Conservation (phyloP, 345 rosid genomes). For the Hibiscus syriacus region DNA sequence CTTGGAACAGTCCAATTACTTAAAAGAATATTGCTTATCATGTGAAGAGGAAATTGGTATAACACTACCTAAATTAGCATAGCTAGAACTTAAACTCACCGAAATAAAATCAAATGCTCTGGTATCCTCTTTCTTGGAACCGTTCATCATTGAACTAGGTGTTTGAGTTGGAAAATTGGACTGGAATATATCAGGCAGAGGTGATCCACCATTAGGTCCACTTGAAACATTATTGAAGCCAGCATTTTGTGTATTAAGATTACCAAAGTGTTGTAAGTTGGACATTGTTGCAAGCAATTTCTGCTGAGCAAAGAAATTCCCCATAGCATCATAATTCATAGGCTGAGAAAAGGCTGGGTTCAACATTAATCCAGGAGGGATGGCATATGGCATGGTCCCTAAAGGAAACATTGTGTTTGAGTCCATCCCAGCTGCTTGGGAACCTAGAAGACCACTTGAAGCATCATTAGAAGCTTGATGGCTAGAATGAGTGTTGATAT, state of each 20-base stretch:
- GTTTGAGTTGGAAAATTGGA: slow-evolving; percentile 48
- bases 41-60: background rate
- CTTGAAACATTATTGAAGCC: slow-evolving; percentile 24
- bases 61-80: background rate
- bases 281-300: slow-evolving; percentile 71
- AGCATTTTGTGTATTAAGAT: slow-evolving; percentile 46
- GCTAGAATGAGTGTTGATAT: slow-evolving; percentile 29
- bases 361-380: slow-evolving; percentile 60
- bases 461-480: slow-evolving; percentile 39
- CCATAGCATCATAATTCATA: slow-evolving; percentile 60
- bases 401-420: slow-evolving; percentile 44
- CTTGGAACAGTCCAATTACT: background rate
- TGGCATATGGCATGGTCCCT: slow-evolving; percentile 43
- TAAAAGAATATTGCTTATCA: background rate
- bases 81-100: slow-evolving; percentile 40
- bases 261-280: slow-evolving; percentile 64
- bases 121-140: slow-evolving; percentile 68
- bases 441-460: slow-evolving; percentile 39
- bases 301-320: slow-evolving; percentile 66
- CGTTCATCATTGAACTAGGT: slow-evolving; percentile 53
- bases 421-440: slow-evolving; percentile 38
- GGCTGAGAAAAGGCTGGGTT: slow-evolving; percentile 69
- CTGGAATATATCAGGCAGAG: slow-evolving; percentile 76
- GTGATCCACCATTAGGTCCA: slow-evolving; percentile 18
- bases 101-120: slow-evolving; percentile 95